Conservation (phyloP, 441 rosid species). For the Euphorbia celastroides region DNA sequence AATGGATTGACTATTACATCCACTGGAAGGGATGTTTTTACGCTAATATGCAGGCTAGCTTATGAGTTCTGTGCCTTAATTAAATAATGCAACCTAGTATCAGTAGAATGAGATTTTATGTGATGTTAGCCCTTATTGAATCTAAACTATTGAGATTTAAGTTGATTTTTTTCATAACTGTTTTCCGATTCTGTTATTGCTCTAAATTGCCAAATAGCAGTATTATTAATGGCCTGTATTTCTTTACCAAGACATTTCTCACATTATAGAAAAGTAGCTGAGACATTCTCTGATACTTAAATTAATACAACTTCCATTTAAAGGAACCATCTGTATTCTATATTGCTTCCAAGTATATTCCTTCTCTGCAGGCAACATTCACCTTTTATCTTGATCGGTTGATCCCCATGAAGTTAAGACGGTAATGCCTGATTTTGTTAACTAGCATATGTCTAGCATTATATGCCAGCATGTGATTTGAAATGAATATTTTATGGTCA, state of each 20-base stretch:
- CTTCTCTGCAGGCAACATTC: constrained; percentile 70
- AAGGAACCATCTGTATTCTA: constrained; percentile 12
- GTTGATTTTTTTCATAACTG: not conserved
- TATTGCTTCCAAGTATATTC: constrained; percentile 58
- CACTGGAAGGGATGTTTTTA: not conserved
- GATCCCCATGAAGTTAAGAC: constrained; percentile 84
- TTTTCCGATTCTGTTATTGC: not conserved
- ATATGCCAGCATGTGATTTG: not conserved
- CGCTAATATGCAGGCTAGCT: not conserved
- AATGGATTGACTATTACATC: not conserved
- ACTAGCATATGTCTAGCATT: not conserved
- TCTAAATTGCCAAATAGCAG: not conserved
- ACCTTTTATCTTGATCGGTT: constrained; percentile 91
- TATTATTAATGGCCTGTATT: not conserved
- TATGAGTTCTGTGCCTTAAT: not conserved
- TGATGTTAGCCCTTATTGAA: not conserved
- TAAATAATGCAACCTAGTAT: not conserved
- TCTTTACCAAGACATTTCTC: not conserved
- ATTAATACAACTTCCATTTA: constrained; percentile 2
- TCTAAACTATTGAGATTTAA: not conserved
- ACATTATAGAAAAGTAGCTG: not conserved
- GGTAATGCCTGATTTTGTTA: constrained; percentile 32
- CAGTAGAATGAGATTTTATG: not conserved
- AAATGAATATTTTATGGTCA: not conserved
- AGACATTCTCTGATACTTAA: not conserved